A percentile compares a stretch with the other conserved stretches of the same genome.
Conservation (phyloP, 441 rosid genomes). For the Pelargonium australe region DNA sequence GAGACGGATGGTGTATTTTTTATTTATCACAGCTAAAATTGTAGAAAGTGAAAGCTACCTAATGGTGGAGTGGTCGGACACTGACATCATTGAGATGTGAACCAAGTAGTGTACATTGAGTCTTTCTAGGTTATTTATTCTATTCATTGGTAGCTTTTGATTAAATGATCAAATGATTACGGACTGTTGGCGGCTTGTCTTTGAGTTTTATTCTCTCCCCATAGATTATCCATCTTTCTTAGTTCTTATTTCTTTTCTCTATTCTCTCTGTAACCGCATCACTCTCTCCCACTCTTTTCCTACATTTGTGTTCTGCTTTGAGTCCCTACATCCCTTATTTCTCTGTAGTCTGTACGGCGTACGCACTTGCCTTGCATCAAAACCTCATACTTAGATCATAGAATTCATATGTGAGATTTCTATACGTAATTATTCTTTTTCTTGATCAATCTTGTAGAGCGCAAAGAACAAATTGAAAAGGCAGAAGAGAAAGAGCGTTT, state of each 20-base stretch:
- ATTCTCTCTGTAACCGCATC: background rate
- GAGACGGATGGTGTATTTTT: too few relatives aligned
- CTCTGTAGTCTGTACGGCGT: background rate
- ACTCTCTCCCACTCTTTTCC: background rate
- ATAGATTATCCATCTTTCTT: background rate
- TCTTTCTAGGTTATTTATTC: background rate
- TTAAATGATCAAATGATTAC: background rate
- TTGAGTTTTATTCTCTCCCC: too few relatives aligned
- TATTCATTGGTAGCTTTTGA: background rate
- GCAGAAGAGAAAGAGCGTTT: conserved; percentile 78
- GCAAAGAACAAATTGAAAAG: conserved; percentile 83
- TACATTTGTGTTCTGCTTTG: background rate
- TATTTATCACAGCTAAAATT: too few relatives aligned
- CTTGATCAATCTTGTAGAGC: conserved; percentile 40
- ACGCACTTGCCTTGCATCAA: background rate
- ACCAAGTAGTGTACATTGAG: background rate
- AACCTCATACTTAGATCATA: background rate
- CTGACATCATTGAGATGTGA: background rate
- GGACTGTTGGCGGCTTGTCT: too few relatives aligned
- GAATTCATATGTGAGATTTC: background rate
- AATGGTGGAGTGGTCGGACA: too few relatives aligned
- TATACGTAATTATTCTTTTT: background rate
- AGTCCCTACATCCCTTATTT: background rate
- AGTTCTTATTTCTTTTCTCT: background rate
- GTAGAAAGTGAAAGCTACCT: too few relatives aligned